These are phyloP conservation scores for Pholiota conissans DNA, from an alignment of 768 basidiomycete species.

Conservation along the genomic window DNA sequence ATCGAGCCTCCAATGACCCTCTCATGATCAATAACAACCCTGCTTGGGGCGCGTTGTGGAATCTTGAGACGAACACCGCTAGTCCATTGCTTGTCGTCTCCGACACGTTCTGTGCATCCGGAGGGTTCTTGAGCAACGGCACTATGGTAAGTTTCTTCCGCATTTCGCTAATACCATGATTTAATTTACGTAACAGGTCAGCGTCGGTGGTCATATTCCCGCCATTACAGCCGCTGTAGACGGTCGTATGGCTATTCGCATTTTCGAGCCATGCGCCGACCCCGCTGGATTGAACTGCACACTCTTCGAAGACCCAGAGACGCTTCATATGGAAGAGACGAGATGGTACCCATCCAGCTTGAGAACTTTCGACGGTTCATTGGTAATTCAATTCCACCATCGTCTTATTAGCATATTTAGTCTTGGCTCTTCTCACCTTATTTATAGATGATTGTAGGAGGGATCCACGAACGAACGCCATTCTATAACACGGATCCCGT, in stretches of 20 bases:
- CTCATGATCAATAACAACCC: conserved; percentile 38
- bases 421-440: not conserved
- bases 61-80: conserved; percentile 38
- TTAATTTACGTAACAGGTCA: conserved; percentile 25
- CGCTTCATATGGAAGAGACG: conserved; percentile 31
- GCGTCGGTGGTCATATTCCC: conserved; percentile 30
- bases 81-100: conserved; percentile 34
- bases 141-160: conserved; percentile 30
- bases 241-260: conserved; percentile 36
- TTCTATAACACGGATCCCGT: conserved; percentile 67
- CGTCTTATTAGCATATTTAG: conserved; percentile 12
- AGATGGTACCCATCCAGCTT: conserved; percentile 44
- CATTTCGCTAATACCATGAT: conserved; percentile 1
- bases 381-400: conserved; percentile 21
- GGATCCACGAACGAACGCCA: conserved; percentile 32
- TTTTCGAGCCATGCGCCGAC: conserved; percentile 40
- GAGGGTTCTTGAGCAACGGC: conserved; percentile 40
- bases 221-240: conserved; percentile 27
- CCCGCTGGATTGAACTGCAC: conserved; percentile 29
- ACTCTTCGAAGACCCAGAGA: conserved; percentile 35
- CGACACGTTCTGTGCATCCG: conserved; percentile 43
- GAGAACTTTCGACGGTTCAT: conserved; percentile 30
- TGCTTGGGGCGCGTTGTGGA: conserved; percentile 44
- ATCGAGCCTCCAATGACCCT: conserved; percentile 31
- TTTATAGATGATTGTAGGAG: conserved; percentile 27